Conservation (phyloP, 495 filamentous ascomycete species). For the Glutinoglossum americanum region DNA sequence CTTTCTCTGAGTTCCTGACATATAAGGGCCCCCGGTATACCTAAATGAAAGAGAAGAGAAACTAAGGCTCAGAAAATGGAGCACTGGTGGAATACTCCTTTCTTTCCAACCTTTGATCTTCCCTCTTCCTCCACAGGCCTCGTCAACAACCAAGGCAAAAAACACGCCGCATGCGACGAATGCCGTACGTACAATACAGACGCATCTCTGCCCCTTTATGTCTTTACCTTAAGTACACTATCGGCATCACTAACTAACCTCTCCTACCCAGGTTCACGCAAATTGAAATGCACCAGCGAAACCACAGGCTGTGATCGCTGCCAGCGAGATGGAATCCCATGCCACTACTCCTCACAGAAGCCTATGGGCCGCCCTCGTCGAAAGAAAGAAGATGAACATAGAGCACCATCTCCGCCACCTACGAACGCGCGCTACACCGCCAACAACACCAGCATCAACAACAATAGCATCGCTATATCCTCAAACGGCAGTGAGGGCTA, state of each 20-base stretch:
- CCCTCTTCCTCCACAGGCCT: neutral
- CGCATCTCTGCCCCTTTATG: neutral
- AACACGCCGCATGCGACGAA: neutral
- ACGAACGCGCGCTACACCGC: neutral
- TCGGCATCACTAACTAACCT: neutral
- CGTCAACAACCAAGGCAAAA: neutral
- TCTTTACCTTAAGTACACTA: neutral
- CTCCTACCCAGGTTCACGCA: neutral
- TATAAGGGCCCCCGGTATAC: neutral
- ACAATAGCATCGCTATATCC: neutral
- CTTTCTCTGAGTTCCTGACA: neutral
- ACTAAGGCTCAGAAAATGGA: neutral
- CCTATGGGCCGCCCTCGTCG: neutral
- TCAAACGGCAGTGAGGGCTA: neutral
- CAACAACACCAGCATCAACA: neutral
- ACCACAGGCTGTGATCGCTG: neutral
- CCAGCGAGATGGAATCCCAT: neutral
- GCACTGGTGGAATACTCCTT: neutral
- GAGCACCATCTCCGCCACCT: neutral
- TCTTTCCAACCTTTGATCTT: neutral
- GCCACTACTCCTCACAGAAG: neutral
- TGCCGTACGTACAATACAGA: neutral
- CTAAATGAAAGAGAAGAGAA: neutral
- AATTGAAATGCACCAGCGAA: neutral
- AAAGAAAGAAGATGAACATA: neutral